Conservation (phyloP, 2,329 filamentous ascomycete species). For the Calonectria ilicicola region DNA sequence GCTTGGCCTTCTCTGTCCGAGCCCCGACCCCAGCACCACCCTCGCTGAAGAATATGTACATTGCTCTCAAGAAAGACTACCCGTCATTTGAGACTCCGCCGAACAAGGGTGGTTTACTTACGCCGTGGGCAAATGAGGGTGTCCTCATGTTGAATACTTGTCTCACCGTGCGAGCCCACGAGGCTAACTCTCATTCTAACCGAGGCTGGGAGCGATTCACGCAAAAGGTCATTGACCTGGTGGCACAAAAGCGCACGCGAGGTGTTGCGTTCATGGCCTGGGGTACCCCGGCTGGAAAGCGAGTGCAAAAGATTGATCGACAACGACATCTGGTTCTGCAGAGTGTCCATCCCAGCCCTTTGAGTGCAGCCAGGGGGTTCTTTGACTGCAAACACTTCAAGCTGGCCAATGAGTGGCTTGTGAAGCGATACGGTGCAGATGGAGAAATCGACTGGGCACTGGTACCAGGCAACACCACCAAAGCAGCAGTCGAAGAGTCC, state of each 20-base stretch:
- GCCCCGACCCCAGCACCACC: slow-evolving; percentile 90
- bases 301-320: slow-evolving; percentile 79
- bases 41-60: slow-evolving; percentile 95
- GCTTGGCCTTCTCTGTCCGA: slow-evolving; percentile 93
- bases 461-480: slow-evolving; percentile 51
- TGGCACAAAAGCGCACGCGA: slow-evolving; percentile 78
- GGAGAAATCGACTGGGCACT: slow-evolving; percentile 88
- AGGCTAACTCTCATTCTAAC: slow-evolving; percentile 86
- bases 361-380: slow-evolving; percentile 86
- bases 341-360: slow-evolving; percentile 92
- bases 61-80: slow-evolving; percentile 87
- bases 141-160: slow-evolving; percentile 96
- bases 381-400: slow-evolving; percentile 86
- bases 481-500: slow-evolving; percentile 38
- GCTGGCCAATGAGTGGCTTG: slow-evolving; percentile 87
- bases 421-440: slow-evolving; percentile 80
- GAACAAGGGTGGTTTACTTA: slow-evolving; percentile 84
- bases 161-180: slow-evolving; percentile 89
- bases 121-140: slow-evolving; percentile 92
- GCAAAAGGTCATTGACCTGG: slow-evolving; percentile 89
- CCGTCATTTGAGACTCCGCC: slow-evolving; percentile 81
- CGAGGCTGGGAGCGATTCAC: slow-evolving; percentile 95
- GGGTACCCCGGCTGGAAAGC: slow-evolving; percentile 86
- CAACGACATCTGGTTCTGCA: slow-evolving; percentile 85
- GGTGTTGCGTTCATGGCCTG: slow-evolving; percentile 97